phyloP scores from a whole-genome alignment of 805 yeast genomes.

The Starmerella lactis-condensi region DNA sequence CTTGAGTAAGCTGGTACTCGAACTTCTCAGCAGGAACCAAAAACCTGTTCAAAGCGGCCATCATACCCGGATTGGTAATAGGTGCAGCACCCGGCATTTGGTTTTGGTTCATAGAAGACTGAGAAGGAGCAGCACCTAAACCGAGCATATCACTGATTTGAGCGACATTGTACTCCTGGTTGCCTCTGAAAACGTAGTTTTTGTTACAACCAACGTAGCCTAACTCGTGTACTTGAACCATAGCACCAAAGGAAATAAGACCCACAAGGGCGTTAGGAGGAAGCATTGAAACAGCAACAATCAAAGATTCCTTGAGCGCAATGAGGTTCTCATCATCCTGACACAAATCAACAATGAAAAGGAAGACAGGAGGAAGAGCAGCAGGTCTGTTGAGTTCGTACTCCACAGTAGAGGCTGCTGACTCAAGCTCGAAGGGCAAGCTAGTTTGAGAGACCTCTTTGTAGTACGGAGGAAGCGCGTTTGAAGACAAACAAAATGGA shows the following conservation, averaged over 20 bases:
- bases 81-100: constrained; percentile 20
- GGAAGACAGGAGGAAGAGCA: constrained; percentile 65
- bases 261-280: constrained; percentile 87
- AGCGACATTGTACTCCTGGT: constrained; percentile 50
- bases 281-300: constrained; percentile 53
- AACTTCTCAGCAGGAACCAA: constrained; percentile 57
- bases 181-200: constrained; percentile 74
- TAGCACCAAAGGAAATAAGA: constrained; percentile 72
- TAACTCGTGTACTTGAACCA: constrained; percentile 76
- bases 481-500: constrained; percentile 61
- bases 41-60: constrained; percentile 39
- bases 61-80: constrained; percentile 18
- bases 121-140: constrained; percentile 17
- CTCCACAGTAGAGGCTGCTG: constrained; percentile 59
- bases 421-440: constrained; percentile 63
- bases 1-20: constrained; percentile 64
- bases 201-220: constrained; percentile 49
- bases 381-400: constrained; percentile 68
- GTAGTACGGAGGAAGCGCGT: constrained; percentile 68
- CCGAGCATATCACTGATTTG: constrained; percentile 46
- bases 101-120: constrained; percentile 1
- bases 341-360: constrained; percentile 74
- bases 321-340: constrained; percentile 75
- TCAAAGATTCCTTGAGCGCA: constrained; percentile 64
- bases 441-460: constrained; percentile 55